phyloP scores from a whole-genome alignment of 441 rosid genomes.

The Jatropha podagrica region DNA sequence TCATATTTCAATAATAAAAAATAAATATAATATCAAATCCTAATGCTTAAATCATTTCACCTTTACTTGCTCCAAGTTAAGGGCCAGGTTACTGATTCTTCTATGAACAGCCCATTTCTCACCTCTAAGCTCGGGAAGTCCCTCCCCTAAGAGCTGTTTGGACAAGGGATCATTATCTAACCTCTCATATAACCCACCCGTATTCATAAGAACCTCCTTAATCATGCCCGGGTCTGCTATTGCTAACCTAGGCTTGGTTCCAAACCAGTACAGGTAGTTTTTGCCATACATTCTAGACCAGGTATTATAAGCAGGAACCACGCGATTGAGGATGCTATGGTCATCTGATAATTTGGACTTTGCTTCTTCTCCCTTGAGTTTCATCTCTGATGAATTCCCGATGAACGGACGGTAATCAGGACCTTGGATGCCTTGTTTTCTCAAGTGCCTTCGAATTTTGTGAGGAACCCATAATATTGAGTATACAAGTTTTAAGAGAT shows the following conservation, averaged over 20 bases:
- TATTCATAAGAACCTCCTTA: slow-evolving; percentile 27
- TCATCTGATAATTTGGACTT: slow-evolving; percentile 27
- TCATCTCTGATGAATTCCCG: slow-evolving; percentile 49
- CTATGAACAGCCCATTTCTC: neutral
- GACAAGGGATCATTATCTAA: slow-evolving; percentile 37
- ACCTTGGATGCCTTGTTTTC: slow-evolving; percentile 34
- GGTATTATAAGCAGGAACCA: slow-evolving; percentile 40
- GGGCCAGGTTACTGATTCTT: neutral
- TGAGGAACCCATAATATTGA: slow-evolving; percentile 40
- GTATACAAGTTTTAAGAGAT: neutral
- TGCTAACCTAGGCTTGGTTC: slow-evolving; percentile 48
- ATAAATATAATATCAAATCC: too few relatives aligned
- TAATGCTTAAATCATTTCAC: slow-evolving; percentile 22
- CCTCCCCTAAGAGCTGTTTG: slow-evolving; percentile 47
- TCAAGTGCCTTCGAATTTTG: slow-evolving; percentile 48
- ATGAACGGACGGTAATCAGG: slow-evolving; percentile 45
- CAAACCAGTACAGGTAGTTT: slow-evolving; percentile 45
- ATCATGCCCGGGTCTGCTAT: slow-evolving; percentile 41
- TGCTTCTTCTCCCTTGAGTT: slow-evolving; percentile 34
- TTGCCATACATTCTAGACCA: slow-evolving; percentile 47
- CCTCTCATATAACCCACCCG: slow-evolving; percentile 33
- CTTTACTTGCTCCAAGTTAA: slow-evolving; percentile 60
- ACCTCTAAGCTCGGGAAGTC: slow-evolving; percentile 32
- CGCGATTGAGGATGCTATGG: slow-evolving; percentile 41
- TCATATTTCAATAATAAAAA: neutral